Base-by-base conservation (phyloP, 2,329 filamentous ascomycete genomes). In the Onygena corvina region DNA sequence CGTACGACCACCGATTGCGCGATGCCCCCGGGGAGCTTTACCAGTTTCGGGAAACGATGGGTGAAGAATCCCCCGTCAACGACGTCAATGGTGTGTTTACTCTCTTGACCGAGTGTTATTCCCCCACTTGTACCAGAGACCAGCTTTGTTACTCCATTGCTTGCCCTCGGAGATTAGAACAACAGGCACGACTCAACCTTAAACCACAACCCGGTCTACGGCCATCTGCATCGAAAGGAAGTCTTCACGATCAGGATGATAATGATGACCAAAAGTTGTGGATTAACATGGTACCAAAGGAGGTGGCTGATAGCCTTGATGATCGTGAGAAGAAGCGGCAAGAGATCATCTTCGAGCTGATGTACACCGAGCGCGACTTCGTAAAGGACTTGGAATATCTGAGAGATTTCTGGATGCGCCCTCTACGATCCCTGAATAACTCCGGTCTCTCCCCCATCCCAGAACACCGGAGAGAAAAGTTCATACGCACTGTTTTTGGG, bases 361-460 rank as follows among this genome's bases (percentile, higher is more conserved):
- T 93, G 80, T 98, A 98, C 69, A 98, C 92, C 0, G 92, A 98
- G 66, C 80, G 92, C 58, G 92, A 98, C 69, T 98, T 98, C 60
- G 92, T 98, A 63, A 98, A 98, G 71, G 92, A 98, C 67, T 73
- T 98, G 59, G 92, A 98, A 67, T 98, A 98, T 63, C 74, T 98
- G 25, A 81, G 92, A 53, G 92, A 98, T 70, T 98, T 96, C 73
- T 98, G 92, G 92, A 94, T 98, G 71, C 78, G 92, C 57, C 92
- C 92, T 7, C 70, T 98, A 50, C 81, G 88, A 46, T 85, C 83
- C 23, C 81, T 83, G 14, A 76, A 77, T 50, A 75, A 76, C 14
- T 66, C 68, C 8, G 72, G 64, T 54, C 76, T 77, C 12, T 95
- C 90, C 3, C 90, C 89, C 0, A 93, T 98, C 55, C 90, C 92